phyloP scores from a whole-genome alignment of 371 early-diverging fungal genomes.

The Mucor lusitanicus region DNA sequence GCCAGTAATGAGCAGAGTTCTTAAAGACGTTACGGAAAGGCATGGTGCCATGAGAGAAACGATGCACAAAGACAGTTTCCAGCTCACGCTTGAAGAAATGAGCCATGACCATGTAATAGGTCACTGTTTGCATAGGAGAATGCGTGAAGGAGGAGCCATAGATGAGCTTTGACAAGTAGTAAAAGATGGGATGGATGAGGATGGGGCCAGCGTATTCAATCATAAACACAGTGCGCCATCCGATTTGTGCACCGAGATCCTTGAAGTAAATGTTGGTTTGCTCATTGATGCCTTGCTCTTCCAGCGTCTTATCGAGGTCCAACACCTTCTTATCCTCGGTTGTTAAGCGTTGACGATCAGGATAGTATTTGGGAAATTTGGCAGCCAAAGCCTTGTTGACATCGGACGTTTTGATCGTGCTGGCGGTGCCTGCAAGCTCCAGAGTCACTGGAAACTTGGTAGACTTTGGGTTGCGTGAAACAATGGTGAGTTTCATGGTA shows the following conservation, averaged over 20 bases:
- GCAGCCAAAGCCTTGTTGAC: conserved; percentile 52
- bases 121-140: conserved; percentile 67
- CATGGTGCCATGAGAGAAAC: conserved; percentile 95
- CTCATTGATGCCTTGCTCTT: conserved; percentile 61
- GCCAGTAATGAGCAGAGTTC: conserved; percentile 94
- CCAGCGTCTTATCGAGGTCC: conserved; percentile 58
- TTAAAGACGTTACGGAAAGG: conserved; percentile 91
- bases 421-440: conserved; percentile 56
- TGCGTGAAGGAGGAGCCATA: conserved; percentile 70
- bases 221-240: conserved; percentile 94
- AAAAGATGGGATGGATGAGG: conserved; percentile 85
- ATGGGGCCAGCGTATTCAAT: conserved; percentile 95
- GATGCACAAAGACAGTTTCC: conserved; percentile 93
- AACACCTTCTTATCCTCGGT: conserved; percentile 57
- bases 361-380: conserved; percentile 64
- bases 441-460: conserved; percentile 61
- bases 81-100: conserved; percentile 94
- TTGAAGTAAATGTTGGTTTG: conserved; percentile 75
- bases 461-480: conserved; percentile 47
- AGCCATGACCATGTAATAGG: conserved; percentile 69
- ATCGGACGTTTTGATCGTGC: conserved; percentile 8
- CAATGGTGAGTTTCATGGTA: conserved; percentile 52
- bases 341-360: conserved; percentile 82
- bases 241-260: conserved; percentile 94
- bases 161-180: conserved; percentile 64